phyloP scores from a whole-genome alignment of 2,329 filamentous ascomycete species.

The Chaetomium olivaceum region DNA sequence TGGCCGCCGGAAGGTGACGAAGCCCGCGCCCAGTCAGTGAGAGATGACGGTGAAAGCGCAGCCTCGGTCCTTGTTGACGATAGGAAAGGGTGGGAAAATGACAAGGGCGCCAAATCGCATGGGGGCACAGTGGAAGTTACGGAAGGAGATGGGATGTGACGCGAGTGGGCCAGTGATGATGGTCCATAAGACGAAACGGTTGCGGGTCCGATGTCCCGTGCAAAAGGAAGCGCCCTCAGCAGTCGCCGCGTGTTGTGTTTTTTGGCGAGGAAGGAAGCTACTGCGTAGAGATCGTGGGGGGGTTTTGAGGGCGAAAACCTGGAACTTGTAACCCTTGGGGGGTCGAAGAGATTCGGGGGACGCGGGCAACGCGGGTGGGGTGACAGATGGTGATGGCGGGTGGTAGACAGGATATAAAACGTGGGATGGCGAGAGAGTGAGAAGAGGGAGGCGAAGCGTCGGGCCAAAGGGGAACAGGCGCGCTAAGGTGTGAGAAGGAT shows the following conservation, averaged over 20 bases:
- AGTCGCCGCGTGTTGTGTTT: conserved; percentile 8
- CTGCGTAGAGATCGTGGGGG: not conserved
- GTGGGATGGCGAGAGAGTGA: not conserved
- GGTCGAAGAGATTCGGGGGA: not conserved
- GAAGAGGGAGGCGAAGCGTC: not conserved
- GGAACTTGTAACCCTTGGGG: not conserved
- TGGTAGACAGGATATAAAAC: conserved; percentile 20
- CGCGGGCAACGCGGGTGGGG: conserved; percentile 2
- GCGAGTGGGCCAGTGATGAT: conserved; percentile 26
- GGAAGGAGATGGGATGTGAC: conserved; percentile 17
- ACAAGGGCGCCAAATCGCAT: conserved; percentile 23
- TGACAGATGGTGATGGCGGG: conserved; percentile 12
- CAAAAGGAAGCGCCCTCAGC: conserved; percentile 15
- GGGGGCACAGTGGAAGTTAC: conserved; percentile 12
- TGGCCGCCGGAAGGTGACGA: conserved; percentile 12
- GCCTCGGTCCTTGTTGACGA: conserved; percentile 14
- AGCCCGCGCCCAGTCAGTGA: conserved; percentile 19
- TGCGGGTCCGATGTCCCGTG: conserved; percentile 26
- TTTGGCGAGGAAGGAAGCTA: not conserved
- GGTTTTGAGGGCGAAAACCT: not conserved
- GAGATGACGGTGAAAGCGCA: conserved; percentile 18
- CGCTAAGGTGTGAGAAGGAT: not conserved
- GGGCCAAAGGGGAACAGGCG: conserved; percentile 1
- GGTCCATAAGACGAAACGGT: conserved; percentile 33
- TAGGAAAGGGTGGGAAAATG: conserved; percentile 14